Base-by-base conservation (phyloP, 2,329 filamentous ascomycete species). In the Alternaria angustiovoidea region DNA sequence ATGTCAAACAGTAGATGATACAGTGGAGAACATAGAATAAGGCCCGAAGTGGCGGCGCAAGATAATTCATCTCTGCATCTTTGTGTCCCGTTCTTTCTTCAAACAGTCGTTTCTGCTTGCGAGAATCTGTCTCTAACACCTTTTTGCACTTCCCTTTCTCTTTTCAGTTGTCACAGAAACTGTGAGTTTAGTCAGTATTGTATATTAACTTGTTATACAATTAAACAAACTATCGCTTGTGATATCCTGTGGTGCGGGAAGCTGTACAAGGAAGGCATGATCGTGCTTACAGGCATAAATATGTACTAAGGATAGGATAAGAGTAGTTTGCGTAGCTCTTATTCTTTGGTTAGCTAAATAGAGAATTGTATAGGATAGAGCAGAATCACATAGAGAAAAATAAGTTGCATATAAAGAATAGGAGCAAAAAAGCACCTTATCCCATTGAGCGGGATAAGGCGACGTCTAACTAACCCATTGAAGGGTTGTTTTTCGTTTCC, bases 1-100 rank as follows among this genome's bases (percentile, higher is more conserved):
- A 70, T 11, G 47, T 72, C 14, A 51, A 62, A 57, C 62, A 59
- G 34, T 62, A 61, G 41, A 20, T 8, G 18, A 38, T 7, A 4
- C 11, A 6, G 3, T 36, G 12, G 7, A 36, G 7, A 6, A 36
- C 32, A 36, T 36, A 36, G 14, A 36, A 36, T 2, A 36, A 36
- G 14, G 32, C 14, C 12, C 14, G 6, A 36, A 36, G 5, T 7
- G 32, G 32, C 14, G 32, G 32, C 32, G 14, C 32, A 6, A 14
- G 32, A 36, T 36, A 16, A 36, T 16, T 14, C 12, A 36, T 36
- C 14, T 36, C 9, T 12, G 9, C 8, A 12, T 32, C 30, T 32
- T 36, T 36, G 12, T 36, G 1, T 14, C 14, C 6, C 14, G 6
- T 14, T 14, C 12, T 6, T 14, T 36, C 32, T 3, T 5, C 14